Evolutionary conservation across 2,329 filamentous ascomycete genomes (phyloP).

Genomic region (Claviceps capensis): DNA sequence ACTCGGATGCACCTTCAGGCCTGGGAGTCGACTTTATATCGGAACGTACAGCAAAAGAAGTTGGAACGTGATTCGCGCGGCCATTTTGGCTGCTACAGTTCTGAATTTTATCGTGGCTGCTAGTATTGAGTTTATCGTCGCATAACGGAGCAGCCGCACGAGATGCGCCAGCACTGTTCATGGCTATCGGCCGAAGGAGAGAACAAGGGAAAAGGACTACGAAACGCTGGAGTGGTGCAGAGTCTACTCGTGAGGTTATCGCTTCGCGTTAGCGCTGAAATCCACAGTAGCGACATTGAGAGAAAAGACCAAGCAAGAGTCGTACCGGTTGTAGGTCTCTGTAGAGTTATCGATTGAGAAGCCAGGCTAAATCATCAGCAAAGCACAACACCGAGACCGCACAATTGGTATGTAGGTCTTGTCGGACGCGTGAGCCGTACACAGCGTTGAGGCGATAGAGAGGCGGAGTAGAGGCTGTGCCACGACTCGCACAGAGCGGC

Average conservation of each 20-base stretch:
- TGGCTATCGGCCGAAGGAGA: slow-evolving; percentile 11
- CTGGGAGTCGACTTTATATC: slow-evolving; percentile 8
- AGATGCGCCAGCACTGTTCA: slow-evolving; percentile 17
- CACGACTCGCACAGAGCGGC: slow-evolving; percentile 4
- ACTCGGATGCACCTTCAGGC: slow-evolving; percentile 13
- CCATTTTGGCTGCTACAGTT: slow-evolving; percentile 1
- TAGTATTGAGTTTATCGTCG: slow-evolving; percentile 8
- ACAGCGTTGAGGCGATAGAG: not conserved
- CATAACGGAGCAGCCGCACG: slow-evolving; percentile 15
- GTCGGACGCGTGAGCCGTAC: not conserved
- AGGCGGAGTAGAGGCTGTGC: not conserved
- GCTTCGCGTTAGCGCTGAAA: not conserved
- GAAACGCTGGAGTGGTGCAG: not conserved
- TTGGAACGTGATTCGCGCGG: slow-evolving; percentile 1
- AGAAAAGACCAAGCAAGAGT: not conserved
- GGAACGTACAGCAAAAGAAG: slow-evolving; percentile 5
- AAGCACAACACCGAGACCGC: not conserved
- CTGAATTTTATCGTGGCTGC: not conserved
- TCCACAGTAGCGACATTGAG: not conserved
- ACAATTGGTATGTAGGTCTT: not conserved
- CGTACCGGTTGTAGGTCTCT: not conserved
- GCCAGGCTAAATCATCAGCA: not conserved
- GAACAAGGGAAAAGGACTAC: not conserved
- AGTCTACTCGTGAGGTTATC: not conserved
- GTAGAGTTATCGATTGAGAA: not conserved